A percentile compares a stretch with the other conserved stretches of the same genome.
phyloP scores from a whole-genome alignment of 768 basidiomycete genomes.

The Macrocybe gigantea region DNA sequence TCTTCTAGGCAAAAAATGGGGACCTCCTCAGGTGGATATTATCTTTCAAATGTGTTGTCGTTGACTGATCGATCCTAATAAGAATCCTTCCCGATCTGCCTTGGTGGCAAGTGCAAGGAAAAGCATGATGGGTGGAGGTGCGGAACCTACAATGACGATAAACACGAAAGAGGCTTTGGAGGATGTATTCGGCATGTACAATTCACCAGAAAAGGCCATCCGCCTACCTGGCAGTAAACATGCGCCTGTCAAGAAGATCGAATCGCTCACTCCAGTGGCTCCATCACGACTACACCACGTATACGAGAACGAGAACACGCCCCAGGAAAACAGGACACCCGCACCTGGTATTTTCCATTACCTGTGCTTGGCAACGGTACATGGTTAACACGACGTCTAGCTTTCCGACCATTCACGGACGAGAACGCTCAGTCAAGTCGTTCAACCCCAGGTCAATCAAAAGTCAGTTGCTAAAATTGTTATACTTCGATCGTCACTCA shows the following conservation, averaged over 20 bases:
- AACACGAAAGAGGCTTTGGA: constrained; percentile 94
- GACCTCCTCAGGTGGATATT: constrained; percentile 42
- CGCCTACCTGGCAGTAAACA: constrained; percentile 62
- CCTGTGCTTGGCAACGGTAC: constrained; percentile 6
- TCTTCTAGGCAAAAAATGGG: constrained; percentile 80
- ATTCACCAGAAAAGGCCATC: constrained; percentile 78
- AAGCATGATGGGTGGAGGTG: constrained; percentile 32
- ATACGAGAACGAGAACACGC: constrained; percentile 35
- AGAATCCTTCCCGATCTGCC: no score
- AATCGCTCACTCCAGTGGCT: constrained; percentile 45
- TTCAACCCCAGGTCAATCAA: constrained; percentile 31
- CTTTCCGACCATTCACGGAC: constrained; percentile 67
- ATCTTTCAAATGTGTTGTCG: no score
- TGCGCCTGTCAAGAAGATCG: constrained; percentile 64
- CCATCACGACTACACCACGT: constrained; percentile 25
- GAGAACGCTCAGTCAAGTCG: constrained; percentile 46
- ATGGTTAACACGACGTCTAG: constrained; percentile 22
- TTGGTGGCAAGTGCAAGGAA: constrained; percentile 29
- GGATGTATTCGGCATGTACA: constrained; percentile 96
- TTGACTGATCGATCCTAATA: no score
- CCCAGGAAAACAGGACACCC: constrained; percentile 33
- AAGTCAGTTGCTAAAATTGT: constrained; percentile 25
- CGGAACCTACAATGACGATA: constrained; percentile 88
- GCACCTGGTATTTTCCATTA: constrained; percentile 19
- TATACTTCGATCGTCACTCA: constrained; percentile 7